Evolutionary conservation across 2,329 filamentous ascomycete species (phyloP).

Genomic region (Aspergillus intermedius): DNA sequence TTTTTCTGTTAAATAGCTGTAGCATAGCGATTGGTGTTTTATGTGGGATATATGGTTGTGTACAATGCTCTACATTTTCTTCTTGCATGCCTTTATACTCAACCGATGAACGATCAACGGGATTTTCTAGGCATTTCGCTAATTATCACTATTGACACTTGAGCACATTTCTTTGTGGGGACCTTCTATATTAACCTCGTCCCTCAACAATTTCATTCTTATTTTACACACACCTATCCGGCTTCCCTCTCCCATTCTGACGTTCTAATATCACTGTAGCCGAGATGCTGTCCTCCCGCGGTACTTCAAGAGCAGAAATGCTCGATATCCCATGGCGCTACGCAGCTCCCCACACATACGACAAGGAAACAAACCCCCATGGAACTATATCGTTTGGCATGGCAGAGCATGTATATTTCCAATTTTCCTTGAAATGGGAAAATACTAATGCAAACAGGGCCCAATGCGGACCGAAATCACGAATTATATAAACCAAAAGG

Average conservation of each 20-base stretch:
- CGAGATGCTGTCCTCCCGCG: conserved; percentile 25
- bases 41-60: background rate
- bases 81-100: too few species aligned
- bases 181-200: background rate
- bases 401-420: conserved; percentile 28
- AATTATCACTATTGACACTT: background rate
- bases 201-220: background rate
- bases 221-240: too few species aligned
- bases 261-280: background rate
- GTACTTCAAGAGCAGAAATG: conserved; percentile 15
- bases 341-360: conserved; percentile 18
- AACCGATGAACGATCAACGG: too few species aligned
- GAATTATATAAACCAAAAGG: conserved; percentile 34
- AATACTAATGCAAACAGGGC: conserved; percentile 17
- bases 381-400: conserved; percentile 32
- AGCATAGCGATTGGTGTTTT: conserved; percentile 15
- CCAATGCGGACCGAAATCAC: conserved; percentile 33
- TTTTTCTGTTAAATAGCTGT: background rate
- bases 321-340: conserved; percentile 23
- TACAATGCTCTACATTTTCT: background rate
- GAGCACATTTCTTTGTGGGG: background rate
- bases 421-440: background rate
- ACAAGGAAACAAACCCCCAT: conserved; percentile 22
- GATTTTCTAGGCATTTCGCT: background rate
- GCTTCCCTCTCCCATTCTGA: background rate